A percentile compares a stretch with the other conserved stretches of the same genome.
phyloP scores from a whole-genome alignment of 306 rosid genomes.

The Medicago arabica region DNA sequence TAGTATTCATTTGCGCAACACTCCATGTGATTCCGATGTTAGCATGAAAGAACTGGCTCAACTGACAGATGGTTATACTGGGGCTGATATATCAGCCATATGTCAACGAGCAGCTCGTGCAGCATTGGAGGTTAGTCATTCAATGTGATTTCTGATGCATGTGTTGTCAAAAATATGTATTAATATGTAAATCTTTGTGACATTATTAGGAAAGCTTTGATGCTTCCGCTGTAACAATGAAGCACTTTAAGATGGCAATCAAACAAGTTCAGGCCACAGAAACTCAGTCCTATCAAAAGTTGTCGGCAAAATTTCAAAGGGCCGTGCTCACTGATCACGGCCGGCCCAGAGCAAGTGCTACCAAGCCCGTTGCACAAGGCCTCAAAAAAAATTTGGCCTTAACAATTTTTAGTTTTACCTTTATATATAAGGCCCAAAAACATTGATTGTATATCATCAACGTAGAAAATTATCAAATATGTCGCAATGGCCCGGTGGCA shows the following conservation, averaged over 20 bases:
- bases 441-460: too few relatives aligned
- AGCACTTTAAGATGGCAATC: conserved; percentile 72
- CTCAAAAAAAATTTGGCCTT: too few relatives aligned
- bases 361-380: too few relatives aligned
- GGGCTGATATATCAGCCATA: conserved; percentile 82
- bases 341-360: not conserved
- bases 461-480: too few relatives aligned
- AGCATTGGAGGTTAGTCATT: conserved; percentile 79
- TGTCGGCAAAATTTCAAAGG: conserved; percentile 77
- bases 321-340: conserved; percentile 50
- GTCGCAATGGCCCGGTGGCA: too few relatives aligned
- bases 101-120: conserved; percentile 85
- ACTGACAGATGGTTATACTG: conserved; percentile 76
- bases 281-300: conserved; percentile 64
- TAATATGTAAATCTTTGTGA: conserved; percentile 25
- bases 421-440: too few relatives aligned
- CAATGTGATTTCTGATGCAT: conserved; percentile 9
- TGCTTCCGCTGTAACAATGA: conserved; percentile 70
- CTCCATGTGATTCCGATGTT: conserved; percentile 71
- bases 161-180: conserved; percentile 28
- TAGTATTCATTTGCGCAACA: conserved; percentile 71
- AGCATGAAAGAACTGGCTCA: conserved; percentile 61
- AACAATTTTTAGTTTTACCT: too few relatives aligned
- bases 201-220: conserved; percentile 67
- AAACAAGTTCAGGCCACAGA: conserved; percentile 68